Percentiles rank a stretch among this genome's conserved stretches.
Conservation (phyloP, 108 stramenopile species). For the Cyclotella kingstonii region DNA sequence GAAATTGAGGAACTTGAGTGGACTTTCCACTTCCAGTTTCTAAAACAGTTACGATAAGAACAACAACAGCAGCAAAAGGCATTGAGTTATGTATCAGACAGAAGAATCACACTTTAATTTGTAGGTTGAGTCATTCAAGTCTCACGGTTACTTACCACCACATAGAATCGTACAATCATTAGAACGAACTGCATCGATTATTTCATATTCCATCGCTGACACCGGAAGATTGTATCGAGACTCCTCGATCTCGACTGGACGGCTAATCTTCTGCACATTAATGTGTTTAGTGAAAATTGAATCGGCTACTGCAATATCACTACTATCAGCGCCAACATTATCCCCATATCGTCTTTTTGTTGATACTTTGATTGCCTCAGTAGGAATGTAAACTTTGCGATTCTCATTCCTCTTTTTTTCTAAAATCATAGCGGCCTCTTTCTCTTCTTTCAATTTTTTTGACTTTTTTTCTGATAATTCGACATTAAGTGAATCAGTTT, state of each 20-base stretch:
- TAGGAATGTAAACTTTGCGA: conserved; percentile 33
- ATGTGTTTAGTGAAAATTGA: too few species aligned
- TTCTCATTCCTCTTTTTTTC: conserved; percentile 48
- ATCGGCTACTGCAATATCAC: conserved; percentile 4
- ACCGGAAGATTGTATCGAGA: conserved; percentile 90
- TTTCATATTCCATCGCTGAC: conserved; percentile 97
- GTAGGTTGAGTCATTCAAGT: conserved; percentile 53
- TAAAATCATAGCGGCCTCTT: conserved; percentile 23
- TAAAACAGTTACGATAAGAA: too few species aligned
- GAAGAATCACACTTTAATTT: background rate
- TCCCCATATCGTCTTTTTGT: conserved; percentile 36
- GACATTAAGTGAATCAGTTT: conserved; percentile 28
- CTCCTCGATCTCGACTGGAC: conserved; percentile 62
- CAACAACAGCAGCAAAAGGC: background rate
- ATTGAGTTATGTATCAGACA: background rate
- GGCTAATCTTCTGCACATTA: conserved; percentile 44
- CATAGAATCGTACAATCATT: conserved; percentile 93
- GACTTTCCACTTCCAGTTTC: conserved; percentile 75
- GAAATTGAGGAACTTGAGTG: conserved; percentile 94
- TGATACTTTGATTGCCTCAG: conserved; percentile 26
- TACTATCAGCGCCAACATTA: conserved; percentile 27
- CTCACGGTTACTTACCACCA: conserved; percentile 61
- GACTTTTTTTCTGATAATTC: conserved; percentile 34
- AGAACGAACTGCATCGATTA: conserved; percentile 90
- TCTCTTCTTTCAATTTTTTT: conserved; percentile 29